Percentiles rank a stretch among this genome's conserved stretches.
Evolutionary conservation across 2,329 filamentous ascomycete genomes (phyloP).

Genomic region (Talaromyces marneffei): DNA sequence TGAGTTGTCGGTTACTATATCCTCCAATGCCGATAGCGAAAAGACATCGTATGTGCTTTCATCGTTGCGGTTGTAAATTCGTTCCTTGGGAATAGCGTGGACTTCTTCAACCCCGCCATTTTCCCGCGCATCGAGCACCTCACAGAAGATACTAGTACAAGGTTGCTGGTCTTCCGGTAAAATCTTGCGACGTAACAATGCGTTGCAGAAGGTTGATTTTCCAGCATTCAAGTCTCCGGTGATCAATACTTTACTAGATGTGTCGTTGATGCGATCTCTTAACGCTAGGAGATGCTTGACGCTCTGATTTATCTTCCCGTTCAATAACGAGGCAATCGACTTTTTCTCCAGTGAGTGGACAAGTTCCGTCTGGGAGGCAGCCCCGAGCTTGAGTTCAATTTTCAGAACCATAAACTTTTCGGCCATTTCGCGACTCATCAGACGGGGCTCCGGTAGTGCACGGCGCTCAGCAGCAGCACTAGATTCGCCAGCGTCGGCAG

Average conservation of each 20-base stretch:
- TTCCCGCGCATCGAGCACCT: slow-evolving; percentile 86
- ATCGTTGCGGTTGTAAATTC: slow-evolving; percentile 76
- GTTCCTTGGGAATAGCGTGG: slow-evolving; percentile 82
- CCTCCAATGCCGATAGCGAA: slow-evolving; percentile 68
- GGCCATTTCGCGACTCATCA: slow-evolving; percentile 86
- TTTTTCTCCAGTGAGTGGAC: slow-evolving; percentile 91
- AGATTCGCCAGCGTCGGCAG: slow-evolving; percentile 68
- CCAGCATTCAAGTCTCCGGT: slow-evolving; percentile 95
- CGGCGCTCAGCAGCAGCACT: slow-evolving; percentile 64
- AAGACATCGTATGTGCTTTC: slow-evolving; percentile 93
- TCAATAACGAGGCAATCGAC: slow-evolving; percentile 82
- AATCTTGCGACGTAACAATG: slow-evolving; percentile 84
- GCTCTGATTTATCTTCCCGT: slow-evolving; percentile 90
- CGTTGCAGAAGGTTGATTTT: slow-evolving; percentile 98
- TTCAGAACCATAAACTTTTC: slow-evolving; percentile 96
- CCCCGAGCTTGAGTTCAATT: slow-evolving; percentile 84
- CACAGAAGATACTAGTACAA: slow-evolving; percentile 97
- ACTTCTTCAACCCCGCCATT: slow-evolving; percentile 91
- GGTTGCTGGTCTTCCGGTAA: slow-evolving; percentile 96
- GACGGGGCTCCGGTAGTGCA: slow-evolving; percentile 62
- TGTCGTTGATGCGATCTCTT: slow-evolving; percentile 92
- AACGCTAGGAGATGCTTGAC: slow-evolving; percentile 83
- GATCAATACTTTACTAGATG: slow-evolving; percentile 90
- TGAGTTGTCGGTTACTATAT: slow-evolving; percentile 82
- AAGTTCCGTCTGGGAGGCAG: slow-evolving; percentile 78